Base-by-base conservation (phyloP, 2,329 filamentous ascomycete genomes). In the Fusarium metavorans region DNA sequence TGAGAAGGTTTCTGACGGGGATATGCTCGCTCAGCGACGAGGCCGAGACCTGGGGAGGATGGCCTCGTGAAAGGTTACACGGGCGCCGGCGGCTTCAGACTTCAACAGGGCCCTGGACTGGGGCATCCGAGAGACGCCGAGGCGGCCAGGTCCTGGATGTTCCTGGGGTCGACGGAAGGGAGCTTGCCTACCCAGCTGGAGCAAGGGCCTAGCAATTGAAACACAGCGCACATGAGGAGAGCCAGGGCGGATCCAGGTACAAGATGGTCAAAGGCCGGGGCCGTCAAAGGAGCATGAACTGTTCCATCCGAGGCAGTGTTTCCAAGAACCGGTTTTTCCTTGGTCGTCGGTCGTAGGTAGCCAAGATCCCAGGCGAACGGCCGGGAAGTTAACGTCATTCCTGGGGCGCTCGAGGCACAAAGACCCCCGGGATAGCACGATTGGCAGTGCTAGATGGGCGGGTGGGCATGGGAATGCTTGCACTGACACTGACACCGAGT, bases 401-500 rank as follows among this genome's bases (percentile, higher is more conserved):
- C 67, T 74, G 66, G 63, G 43, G 66, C 57, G 34, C 57, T 60
- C 60, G 45, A 60, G 57, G 66, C 71, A 69, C 61, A 63, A 70
- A 75, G 66, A 66, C 61, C 71, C 52, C 66, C 54, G 64, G 68
- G 56, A 68, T 66, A 74, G 66, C 69, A 68, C 70, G 65, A 72
- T 50, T 68, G 56, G 52, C 54, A 67, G 41, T 64, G 62, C 58
- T 65, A 37, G 37, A 52, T 66, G 60, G 50, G 69, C 52, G 56
- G 62, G 43, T 56, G 59, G 69, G 50, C 68, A 74, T 72, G 75
- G 72, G 56, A 76, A 77, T 76, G 74, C 74, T 70, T 78, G 73
- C 66, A 62, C 48, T 41, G 30, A 20, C 60, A 56, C 50, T 52
- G 54, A 54, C 66, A 48, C 27, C 27, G 48, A 32, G 27, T 52